These are phyloP conservation scores for Sarocladium strictum DNA, from an alignment of 2,329 filamentous ascomycete species.

Conservation along the genomic window DNA sequence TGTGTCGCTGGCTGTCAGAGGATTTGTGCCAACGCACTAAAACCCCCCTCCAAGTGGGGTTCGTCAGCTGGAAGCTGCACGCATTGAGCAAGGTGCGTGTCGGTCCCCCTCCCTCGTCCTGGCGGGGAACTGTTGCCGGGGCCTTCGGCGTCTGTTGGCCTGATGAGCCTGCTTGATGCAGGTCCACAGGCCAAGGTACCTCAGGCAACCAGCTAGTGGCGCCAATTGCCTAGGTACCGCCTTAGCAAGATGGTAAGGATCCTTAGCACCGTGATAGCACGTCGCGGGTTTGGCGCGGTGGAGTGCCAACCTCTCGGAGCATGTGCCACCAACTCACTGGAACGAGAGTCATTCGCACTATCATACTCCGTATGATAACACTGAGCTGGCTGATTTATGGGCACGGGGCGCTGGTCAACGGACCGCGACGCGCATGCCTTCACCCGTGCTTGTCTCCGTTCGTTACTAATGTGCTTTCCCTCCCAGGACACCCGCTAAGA, in stretches of 20 bases:
- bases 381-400: not conserved
- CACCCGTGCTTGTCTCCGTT: too few relatives aligned
- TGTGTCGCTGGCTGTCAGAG: conserved; percentile 2
- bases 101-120: conserved; percentile 7
- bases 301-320: not conserved
- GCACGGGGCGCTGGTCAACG: not conserved
- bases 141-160: not conserved
- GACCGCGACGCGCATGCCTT: too few relatives aligned
- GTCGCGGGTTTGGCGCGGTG: not conserved
- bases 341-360: not conserved
- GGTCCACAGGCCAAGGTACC: not conserved
- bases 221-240: not conserved
- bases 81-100: conserved; percentile 7
- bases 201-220: not conserved
- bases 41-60: conserved; percentile 1
- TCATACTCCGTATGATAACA: not conserved
- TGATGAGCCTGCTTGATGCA: not conserved
- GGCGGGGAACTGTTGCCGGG: not conserved
- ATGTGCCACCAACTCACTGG: conserved; percentile 3
- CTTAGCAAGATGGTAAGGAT: not conserved
- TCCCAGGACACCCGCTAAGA: not conserved
- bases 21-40: conserved; percentile 6
- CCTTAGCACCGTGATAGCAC: not conserved
- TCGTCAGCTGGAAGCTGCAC: not conserved
- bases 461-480: not conserved